Base-by-base conservation (phyloP, 176 grass and related monocot species). In the Oryza glaberrima region DNA sequence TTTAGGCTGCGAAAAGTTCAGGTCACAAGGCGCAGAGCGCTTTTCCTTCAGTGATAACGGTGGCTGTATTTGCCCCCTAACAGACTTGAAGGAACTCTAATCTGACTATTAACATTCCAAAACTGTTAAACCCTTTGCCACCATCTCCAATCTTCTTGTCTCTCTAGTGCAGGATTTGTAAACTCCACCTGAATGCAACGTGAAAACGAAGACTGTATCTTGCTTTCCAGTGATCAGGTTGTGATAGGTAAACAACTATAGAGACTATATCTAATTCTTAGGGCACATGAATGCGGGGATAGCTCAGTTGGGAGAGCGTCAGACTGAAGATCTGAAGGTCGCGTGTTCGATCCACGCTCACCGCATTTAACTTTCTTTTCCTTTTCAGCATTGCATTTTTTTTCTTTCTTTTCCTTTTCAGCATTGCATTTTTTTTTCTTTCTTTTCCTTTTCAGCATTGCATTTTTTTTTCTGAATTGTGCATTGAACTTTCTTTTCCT, bases 291-390 rank as follows among this genome's bases (percentile, higher is more conserved):
- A 7, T 1, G 86, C 93, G 89, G 91, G 93, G 93, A 95, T 98
- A 94, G 93, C 93, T 98, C 93, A 92, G 91, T 92, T 98, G 93
- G 96, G 93, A 98, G 91, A 95, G 89, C 91, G 93, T 98, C 89
- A 98, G 96, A 94, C 91, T 95, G 91, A 95, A 98, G 89, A 95
- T 95, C 87, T 95, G 93, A 98, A 98, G 93, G 91, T 94, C 93
- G 93, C 87, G 93, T 95, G 91, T 98, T 94, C 87, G 87, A 94
- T 98, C 93, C 89, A 92, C 85, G 88, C 85, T 95, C 93, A 95
- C 89, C 89, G 89, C 89, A 85, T 36, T 48, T 1, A 30, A 30
- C 26, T 26, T 26, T 26, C 26, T 26, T 26, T 26, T 26, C 26
- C 26, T 26, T 26, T 26, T 44, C 41, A 48, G 11, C 2, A 3